Conservation (phyloP, 176 grass and related monocot species). For the Hyparrhenia diplandra region DNA sequence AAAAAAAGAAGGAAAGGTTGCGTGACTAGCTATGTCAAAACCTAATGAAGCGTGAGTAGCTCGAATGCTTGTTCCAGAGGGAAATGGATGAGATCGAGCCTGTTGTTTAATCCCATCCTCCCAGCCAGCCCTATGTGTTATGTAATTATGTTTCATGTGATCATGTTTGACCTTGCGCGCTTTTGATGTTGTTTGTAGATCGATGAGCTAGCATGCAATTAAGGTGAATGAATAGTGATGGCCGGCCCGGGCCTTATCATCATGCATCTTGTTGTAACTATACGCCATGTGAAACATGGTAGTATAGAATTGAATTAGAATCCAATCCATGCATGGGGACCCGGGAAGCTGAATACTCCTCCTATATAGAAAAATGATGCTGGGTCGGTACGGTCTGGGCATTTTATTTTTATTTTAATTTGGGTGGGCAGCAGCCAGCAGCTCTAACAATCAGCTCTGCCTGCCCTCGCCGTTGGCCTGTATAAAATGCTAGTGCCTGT, state of each 20-base stretch:
- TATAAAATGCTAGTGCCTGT: neutral
- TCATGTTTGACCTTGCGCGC: constrained; percentile 20
- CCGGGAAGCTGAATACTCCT: neutral
- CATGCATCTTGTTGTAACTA: neutral
- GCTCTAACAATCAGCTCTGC: neutral
- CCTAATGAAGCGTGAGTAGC: neutral
- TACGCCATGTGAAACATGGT: constrained; percentile 29
- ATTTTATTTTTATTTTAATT: neutral
- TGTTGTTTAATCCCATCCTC: neutral
- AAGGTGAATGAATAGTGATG: too few species aligned
- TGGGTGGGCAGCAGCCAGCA: neutral
- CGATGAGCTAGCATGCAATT: too few species aligned
- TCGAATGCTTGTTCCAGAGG: neutral
- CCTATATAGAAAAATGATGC: neutral
- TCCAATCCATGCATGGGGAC: neutral
- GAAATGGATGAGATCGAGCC: constrained; percentile 10
- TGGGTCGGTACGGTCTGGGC: neutral
- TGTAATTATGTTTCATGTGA: neutral
- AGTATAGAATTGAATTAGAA: constrained; percentile 12
- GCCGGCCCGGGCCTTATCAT: neutral
- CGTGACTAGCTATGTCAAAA: too few species aligned
- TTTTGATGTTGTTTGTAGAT: neutral
- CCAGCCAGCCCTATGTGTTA: neutral
- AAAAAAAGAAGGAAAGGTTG: neutral
- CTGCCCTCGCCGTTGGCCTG: neutral